Percentiles rank a stretch among this genome's conserved stretches.
phyloP scores from a whole-genome alignment of 1,284 basidiomycete species.

The Trichosporon coremiiforme region DNA sequence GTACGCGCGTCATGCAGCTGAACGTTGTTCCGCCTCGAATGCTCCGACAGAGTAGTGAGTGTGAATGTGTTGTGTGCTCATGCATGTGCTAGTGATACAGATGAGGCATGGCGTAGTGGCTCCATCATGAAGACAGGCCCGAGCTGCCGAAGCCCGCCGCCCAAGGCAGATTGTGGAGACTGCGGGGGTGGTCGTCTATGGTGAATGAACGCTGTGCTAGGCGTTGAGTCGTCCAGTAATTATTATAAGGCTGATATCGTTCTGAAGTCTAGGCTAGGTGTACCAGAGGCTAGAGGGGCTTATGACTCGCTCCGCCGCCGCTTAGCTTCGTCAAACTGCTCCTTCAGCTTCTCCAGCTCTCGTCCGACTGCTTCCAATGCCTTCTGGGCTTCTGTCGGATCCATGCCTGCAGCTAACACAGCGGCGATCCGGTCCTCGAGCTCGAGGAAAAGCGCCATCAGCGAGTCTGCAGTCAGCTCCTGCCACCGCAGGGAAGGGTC shows the following conservation, averaged over 20 bases:
- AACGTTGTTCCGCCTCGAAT: neutral
- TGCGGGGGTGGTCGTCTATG: neutral
- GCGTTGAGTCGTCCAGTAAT: neutral
- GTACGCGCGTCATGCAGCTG: no score
- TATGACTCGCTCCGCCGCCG: neutral
- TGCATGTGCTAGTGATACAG: neutral
- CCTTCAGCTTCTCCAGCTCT: slow-evolving; percentile 2
- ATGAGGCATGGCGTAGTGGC: no score
- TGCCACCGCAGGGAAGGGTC: no score
- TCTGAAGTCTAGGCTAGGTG: neutral
- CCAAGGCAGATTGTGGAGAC: neutral
- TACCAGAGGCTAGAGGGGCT: no score
- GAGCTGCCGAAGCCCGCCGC: neutral
- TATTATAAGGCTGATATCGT: neutral
- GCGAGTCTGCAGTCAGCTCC: neutral
- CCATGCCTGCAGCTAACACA: neutral
- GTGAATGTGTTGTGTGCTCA: neutral
- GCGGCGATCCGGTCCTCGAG: neutral
- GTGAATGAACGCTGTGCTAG: neutral
- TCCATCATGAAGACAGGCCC: neutral
- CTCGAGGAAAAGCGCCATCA: neutral
- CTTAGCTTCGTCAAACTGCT: neutral
- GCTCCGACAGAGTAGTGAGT: no score
- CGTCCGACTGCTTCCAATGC: neutral
- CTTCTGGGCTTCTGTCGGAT: neutral